A percentile compares a stretch with the other conserved stretches of the same genome.
These are phyloP conservation scores for Geranium incanum DNA, from an alignment of 441 rosid genomes.

Conservation along the genomic window DNA sequence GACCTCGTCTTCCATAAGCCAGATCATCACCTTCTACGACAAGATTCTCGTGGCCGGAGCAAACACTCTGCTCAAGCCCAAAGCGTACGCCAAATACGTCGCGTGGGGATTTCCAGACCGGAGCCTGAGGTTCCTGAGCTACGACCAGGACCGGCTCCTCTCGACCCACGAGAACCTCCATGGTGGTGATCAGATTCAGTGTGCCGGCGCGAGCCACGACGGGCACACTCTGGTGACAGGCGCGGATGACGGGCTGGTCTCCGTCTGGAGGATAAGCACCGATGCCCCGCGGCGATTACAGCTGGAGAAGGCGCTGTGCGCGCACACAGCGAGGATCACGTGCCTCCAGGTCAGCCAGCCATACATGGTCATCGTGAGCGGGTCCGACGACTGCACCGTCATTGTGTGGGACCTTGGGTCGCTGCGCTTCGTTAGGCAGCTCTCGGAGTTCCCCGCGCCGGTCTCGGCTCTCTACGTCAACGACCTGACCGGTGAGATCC, in stretches of 20 bases:
- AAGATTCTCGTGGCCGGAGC: slow-evolving; percentile 73
- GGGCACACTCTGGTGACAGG: slow-evolving; percentile 91
- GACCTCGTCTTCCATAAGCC: slow-evolving; percentile 61
- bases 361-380: slow-evolving; percentile 89
- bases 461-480: slow-evolving; percentile 57
- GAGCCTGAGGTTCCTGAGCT: slow-evolving; percentile 93
- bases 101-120: slow-evolving; percentile 98
- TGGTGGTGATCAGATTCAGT: slow-evolving; percentile 86
- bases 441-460: slow-evolving; percentile 70
- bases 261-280: slow-evolving; percentile 82
- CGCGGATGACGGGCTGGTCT: slow-evolving; percentile 84
- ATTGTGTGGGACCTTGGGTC: slow-evolving; percentile 97
- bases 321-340: slow-evolving; percentile 75
- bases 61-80: slow-evolving; percentile 81
- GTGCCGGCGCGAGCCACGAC: slow-evolving; percentile 84
- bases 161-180: slow-evolving; percentile 99
- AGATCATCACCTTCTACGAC: slow-evolving; percentile 69
- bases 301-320: slow-evolving; percentile 75
- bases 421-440: slow-evolving; percentile 75
- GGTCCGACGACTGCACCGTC: slow-evolving; percentile 92
- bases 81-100: slow-evolving; percentile 73
- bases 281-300: slow-evolving; percentile 55
- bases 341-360: slow-evolving; percentile 97
- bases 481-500: slow-evolving; percentile 88
- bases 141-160: slow-evolving; percentile 89